These are phyloP conservation scores for Areca catechu DNA, from an alignment of 176 grass and related monocot species.

Conservation along the genomic window DNA sequence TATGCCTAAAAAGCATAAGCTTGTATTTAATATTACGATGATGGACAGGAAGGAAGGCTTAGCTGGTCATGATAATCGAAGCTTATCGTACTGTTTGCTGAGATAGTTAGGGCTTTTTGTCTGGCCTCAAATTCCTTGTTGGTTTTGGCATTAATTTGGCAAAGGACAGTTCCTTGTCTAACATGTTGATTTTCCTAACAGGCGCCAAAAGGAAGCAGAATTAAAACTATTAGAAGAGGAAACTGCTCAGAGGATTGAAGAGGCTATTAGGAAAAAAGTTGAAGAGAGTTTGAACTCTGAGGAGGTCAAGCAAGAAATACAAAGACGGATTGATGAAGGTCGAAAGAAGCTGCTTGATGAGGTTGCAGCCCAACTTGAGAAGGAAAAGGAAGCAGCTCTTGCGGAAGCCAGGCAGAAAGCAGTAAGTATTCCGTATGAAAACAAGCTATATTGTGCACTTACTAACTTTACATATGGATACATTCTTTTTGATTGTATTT, in stretches of 20 bases:
- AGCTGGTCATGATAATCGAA: slow-evolving; percentile 32
- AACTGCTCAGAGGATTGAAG: slow-evolving; percentile 88
- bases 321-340: slow-evolving; percentile 79
- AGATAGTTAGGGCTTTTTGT: slow-evolving; percentile 23
- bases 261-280: slow-evolving; percentile 83
- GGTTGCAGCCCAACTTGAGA: slow-evolving; percentile 68
- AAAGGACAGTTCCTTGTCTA: slow-evolving; percentile 28
- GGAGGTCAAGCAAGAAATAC: slow-evolving; percentile 91
- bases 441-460: no score
- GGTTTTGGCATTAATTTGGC: slow-evolving; percentile 2
- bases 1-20: slow-evolving; percentile 89
- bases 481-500: no score
- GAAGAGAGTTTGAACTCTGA: slow-evolving; percentile 84
- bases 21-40: slow-evolving; percentile 47
- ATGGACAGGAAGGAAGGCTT: slow-evolving; percentile 31
- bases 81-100: slow-evolving; percentile 27
- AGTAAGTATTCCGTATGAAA: slow-evolving; percentile 26
- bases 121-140: slow-evolving; percentile 22
- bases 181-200: slow-evolving; percentile 40
- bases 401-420: slow-evolving; percentile 61
- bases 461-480: no score
- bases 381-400: slow-evolving; percentile 77
- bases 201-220: slow-evolving; percentile 96
- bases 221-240: slow-evolving; percentile 87
- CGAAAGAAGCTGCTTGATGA: slow-evolving; percentile 68